Evolutionary conservation across 1,284 basidiomycete genomes (phyloP), one percentile per base, ranked within the genome.

Genomic region (Stygiomarasmius scandens): DNA sequence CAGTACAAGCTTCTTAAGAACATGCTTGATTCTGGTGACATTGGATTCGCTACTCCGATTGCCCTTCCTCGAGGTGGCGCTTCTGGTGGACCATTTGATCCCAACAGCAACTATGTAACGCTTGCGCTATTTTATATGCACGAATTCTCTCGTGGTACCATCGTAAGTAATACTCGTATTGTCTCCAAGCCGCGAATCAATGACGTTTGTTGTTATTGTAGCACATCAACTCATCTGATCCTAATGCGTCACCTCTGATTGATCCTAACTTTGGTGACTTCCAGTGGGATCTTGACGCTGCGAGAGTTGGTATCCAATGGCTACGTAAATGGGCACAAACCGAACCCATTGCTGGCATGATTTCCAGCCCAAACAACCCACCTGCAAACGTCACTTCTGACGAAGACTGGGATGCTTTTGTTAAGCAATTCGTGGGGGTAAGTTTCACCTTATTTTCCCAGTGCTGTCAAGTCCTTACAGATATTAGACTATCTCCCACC

Each of bases 201-300:
- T 32, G 12, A 32, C n/a, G n/a, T n/a, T 6, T n/a, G 11, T 12
- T 27, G 23, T 5, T 16, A 3, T 47, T 47, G 2, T 47, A 47
- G 46, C 46, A 47, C 22, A 47, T 47, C 20, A 47, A 47, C 22
- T 47, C 46, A 2, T 47, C 46, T 5, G 46, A 47, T 47, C 46
- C 46, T 1, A 47, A 5, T 11, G 46, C 46, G 4, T 1, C 19
- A 20, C 46, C 46, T 9, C 4, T 47, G 4, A 20, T 47, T 16
- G 16, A 47, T 14, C 46, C 46, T 5, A 47, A 47, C 22, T 47
- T 22, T n/a, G 19, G n/a, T 20, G 46, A 20, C 3, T 22, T 24
- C 19, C n/a, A 47, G 20, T 47, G 22, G n/a, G 46, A 47, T 47
- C 44, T 46, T 2, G 14, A 46, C 1, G 44, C 44, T 10, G 23